phyloP scores from a whole-genome alignment of 208 protist species.

The Ichthyophonus hoferi region DNA sequence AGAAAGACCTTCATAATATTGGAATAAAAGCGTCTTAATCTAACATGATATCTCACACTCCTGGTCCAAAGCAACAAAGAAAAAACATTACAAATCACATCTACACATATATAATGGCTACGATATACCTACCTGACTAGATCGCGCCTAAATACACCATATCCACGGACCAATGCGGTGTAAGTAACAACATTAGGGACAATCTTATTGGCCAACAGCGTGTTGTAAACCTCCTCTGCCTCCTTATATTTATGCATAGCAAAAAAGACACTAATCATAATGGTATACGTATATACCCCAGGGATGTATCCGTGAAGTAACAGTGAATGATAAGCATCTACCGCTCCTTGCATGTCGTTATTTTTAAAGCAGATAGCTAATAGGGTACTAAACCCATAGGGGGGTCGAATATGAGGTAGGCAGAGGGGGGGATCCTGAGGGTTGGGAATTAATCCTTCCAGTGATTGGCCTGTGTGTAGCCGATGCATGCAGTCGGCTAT shows the following conservation, averaged over 20 bases:
- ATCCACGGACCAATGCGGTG: background rate
- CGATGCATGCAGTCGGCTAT: background rate
- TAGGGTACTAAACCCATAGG: background rate
- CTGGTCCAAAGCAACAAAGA: no score
- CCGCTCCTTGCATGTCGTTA: background rate
- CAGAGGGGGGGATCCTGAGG: background rate
- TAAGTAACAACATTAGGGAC: background rate
- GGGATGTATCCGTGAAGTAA: background rate
- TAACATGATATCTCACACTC: no score
- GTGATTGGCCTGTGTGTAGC: background rate
- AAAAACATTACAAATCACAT: no score
- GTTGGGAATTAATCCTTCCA: background rate
- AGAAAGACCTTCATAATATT: no score
- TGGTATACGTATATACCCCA: background rate
- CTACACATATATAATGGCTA: no score
- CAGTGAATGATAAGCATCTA: background rate
- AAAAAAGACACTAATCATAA: constrained; percentile 1
- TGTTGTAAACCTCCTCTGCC: background rate
- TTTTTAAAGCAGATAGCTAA: background rate
- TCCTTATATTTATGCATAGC: background rate
- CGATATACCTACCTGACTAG: no score
- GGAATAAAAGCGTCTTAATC: no score
- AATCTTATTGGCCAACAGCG: background rate
- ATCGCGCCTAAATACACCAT: background rate
- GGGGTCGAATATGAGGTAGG: background rate